Percentiles rank a stretch among this genome's conserved stretches.
Conservation (phyloP, 2,329 filamentous ascomycete genomes). For the Colletotrichum chrysophilum region DNA sequence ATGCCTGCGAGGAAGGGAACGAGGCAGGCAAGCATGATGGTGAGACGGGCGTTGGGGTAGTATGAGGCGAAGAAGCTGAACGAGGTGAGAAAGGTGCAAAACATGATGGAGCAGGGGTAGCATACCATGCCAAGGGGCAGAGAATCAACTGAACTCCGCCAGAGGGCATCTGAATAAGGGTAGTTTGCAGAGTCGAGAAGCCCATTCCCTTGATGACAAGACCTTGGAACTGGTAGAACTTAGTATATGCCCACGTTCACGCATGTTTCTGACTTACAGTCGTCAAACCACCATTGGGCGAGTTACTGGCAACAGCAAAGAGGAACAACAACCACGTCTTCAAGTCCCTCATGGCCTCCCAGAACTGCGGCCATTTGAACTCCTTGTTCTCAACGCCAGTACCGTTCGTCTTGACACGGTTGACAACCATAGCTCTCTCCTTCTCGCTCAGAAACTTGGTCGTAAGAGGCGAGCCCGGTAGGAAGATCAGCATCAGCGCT, state of each 20-base stretch:
- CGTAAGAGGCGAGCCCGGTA: conserved; percentile 61
- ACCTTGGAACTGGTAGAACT: conserved; percentile 54
- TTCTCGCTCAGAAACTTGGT: conserved; percentile 62
- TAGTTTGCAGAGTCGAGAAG: conserved; percentile 62
- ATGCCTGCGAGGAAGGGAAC: conserved; percentile 21
- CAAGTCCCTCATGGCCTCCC: conserved; percentile 51
- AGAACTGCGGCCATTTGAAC: conserved; percentile 71
- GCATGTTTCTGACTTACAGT: not conserved
- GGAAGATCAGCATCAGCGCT: conserved; percentile 62
- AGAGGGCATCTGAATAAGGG: conserved; percentile 72
- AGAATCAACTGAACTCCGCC: conserved; percentile 37
- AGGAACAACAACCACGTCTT: conserved; percentile 65
- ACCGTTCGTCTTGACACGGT: conserved; percentile 75
- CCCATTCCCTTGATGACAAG: conserved; percentile 67
- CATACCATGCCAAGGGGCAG: conserved; percentile 12
- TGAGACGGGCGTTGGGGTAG: conserved; percentile 17
- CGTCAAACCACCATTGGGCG: conserved; percentile 51
- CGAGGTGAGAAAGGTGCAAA: not conserved
- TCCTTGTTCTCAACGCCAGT: conserved; percentile 77
- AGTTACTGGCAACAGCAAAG: conserved; percentile 67
- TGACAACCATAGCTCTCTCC: conserved; percentile 71
- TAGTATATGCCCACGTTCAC: too few species aligned
- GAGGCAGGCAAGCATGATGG: conserved; percentile 23
- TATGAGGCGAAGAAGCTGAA: conserved; percentile 11
- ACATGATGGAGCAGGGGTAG: too few species aligned